These are phyloP conservation scores for Fagopyrum tataricum DNA, from an alignment of 148 eudicot genomes.

Conservation along the genomic window DNA sequence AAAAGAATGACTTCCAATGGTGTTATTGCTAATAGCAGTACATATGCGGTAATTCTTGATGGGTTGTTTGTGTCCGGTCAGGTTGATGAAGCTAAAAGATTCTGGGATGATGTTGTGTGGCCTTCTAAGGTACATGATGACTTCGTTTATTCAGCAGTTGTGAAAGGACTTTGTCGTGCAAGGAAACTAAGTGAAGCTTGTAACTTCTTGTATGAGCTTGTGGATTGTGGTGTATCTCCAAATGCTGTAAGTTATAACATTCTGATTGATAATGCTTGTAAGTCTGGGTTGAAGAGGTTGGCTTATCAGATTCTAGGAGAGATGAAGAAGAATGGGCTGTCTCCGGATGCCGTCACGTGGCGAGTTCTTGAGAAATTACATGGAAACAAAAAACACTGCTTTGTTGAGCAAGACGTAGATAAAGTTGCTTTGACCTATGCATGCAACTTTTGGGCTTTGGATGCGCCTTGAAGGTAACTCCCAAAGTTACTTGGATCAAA, in stretches of 20 bases:
- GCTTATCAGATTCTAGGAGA: constrained; percentile 86
- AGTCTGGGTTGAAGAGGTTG: constrained; percentile 61
- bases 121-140: constrained; percentile 67
- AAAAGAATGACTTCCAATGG: constrained; percentile 36
- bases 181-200: constrained; percentile 67
- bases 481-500: too few species aligned
- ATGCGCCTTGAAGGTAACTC: too few species aligned
- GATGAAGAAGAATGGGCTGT: constrained; percentile 79
- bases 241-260: constrained; percentile 73
- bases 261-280: constrained; percentile 58
- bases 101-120: constrained; percentile 78
- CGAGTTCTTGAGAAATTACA: constrained; percentile 67
- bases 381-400: constrained; percentile 16
- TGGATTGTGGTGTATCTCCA: constrained; percentile 54
- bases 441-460: too few species aligned
- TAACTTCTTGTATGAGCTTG: constrained; percentile 74
- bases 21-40: constrained; percentile 53
- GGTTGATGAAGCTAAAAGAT: constrained; percentile 56
- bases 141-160: constrained; percentile 66
- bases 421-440: too few species aligned
- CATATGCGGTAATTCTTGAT: constrained; percentile 51
- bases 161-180: constrained; percentile 64
- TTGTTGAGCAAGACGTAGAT: neutral
- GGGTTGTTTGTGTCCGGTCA: constrained; percentile 50
- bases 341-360: constrained; percentile 84